Evolutionary conservation across 2,329 filamentous ascomycete species (phyloP), one percentile per base, ranked within the genome.

Genomic region (Lomentospora prolificans): DNA sequence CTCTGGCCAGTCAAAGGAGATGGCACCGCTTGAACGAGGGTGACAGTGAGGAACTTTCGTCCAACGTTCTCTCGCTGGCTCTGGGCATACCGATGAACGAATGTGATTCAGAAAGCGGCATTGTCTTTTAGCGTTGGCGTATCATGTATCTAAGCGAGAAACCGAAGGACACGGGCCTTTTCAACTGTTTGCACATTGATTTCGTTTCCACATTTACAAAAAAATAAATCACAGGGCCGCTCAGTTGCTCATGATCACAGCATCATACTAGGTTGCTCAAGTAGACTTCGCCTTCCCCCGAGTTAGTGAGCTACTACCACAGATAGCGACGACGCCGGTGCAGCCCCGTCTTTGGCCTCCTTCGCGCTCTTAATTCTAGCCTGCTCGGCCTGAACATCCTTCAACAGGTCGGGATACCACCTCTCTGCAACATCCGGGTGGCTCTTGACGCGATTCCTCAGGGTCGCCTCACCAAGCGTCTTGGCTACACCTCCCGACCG

Each of bases 401-500:
- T 69, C 60, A 84, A 64, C 19, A 84, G 78, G 46, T 86, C 81
- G 3, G 85, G 85, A 65, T 87, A 89, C 82, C 89, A 95, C 63
- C 84, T 75, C 75, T 91, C 87, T 2, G 87, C 89, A 1, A 95
- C 90, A 67, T 95, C 90, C 3, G 86, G 87, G 71, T 95, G 90
- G 61, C 86, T 90, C 77, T 91, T 94, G 62, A 95, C 78, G 12
- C 90, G 74, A 70, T 95, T 95, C 71, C 88, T 79, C 66, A 95
- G 71, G 57, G 89, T 95, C 9, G 89, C 90, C 74, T 95, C 89
- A 3, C 90, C 89, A 7, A 95, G 71, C 61, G 80, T 85, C 66
- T 79, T 82, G 14, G 82, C 80, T 65, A 76, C 80, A 56, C 81
- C 76, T 14, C 87, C 87, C 59, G 78, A 83, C 24, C 84, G 79